Evolutionary conservation across 495 filamentous ascomycete species (phyloP).

Genomic region (Daldinia grandis): DNA sequence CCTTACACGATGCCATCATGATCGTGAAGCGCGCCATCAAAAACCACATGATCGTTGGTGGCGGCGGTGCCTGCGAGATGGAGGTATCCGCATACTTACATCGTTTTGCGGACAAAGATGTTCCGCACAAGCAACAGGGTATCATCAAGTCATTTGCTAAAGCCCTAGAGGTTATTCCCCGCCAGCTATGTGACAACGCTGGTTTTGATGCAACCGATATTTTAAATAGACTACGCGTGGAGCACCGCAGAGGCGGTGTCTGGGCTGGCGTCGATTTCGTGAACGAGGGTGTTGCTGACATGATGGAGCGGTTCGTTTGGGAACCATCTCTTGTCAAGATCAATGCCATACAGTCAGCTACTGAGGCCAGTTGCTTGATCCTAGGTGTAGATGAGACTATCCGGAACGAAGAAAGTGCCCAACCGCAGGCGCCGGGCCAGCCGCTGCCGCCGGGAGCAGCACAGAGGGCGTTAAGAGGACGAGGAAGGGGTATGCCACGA

Average conservation of each 20-base stretch:
- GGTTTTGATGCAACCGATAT: constrained; percentile 99
- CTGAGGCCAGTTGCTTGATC: constrained; percentile 94
- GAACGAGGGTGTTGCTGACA: constrained; percentile 89
- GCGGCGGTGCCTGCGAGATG: constrained; percentile 96
- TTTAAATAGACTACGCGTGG: constrained; percentile 90
- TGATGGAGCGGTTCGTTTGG: constrained; percentile 95
- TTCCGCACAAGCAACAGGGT: constrained; percentile 93
- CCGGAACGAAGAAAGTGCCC: constrained; percentile 89
- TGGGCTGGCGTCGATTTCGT: constrained; percentile 98
- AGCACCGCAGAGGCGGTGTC: constrained; percentile 86
- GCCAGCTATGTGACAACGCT: constrained; percentile 97
- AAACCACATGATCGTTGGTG: constrained; percentile 92
- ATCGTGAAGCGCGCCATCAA: constrained; percentile 97
- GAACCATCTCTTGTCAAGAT: constrained; percentile 96
- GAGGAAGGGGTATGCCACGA: constrained; percentile 91
- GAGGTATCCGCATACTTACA: constrained; percentile 93
- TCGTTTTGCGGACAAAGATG: constrained; percentile 87
- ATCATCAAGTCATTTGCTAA: constrained; percentile 98
- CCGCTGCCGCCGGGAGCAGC: constrained; percentile 90
- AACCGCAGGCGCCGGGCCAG: constrained; percentile 78
- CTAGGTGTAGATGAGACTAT: constrained; percentile 97
- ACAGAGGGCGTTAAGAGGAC: constrained; percentile 83
- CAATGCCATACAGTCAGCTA: constrained; percentile 95
- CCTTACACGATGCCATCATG: constrained; percentile 98
- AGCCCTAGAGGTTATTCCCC: constrained; percentile 94